Base-by-base conservation (phyloP, 1,284 basidiomycete species). In the Ustilago xerochloae region DNA sequence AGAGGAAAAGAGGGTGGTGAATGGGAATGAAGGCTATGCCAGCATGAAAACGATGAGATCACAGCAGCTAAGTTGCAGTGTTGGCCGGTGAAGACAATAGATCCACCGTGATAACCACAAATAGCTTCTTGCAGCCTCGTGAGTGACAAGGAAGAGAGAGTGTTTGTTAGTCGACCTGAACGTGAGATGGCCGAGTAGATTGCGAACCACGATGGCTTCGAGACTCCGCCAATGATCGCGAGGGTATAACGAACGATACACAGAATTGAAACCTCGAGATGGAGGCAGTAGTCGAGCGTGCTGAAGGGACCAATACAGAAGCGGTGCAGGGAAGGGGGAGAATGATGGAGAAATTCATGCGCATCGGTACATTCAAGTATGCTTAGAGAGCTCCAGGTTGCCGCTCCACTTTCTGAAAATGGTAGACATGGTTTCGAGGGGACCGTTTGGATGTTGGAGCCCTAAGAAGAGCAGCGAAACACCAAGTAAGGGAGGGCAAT, bases 11-110 rank as follows among this genome's bases (percentile, higher is more conserved):
- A 46, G 24, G 36, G 49, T 45, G 46, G 38, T 39, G 57, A n/a
- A 22, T 33, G 50, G 13, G 16, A 22, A 20, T 46, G 56, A 48
- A 39, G 63, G 63, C 57, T 60, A 66, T 66, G 63, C 35, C 39
- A 3, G 39, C 56, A 43, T 45, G 30, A 47, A 24, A 60, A 50
- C 52, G 39, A 60, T 52, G 63, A 60, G 56, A 65, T 60, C 63
- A 65, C 63, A 26, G 15, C 12, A 39, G n/a, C n/a, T n/a, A 8
- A 24, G 30, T 30, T 39, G 39, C 22, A 38, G 28, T 15, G 49
- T 38, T 36, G 36, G 35, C 20, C 49, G 35, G 35, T 18, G 9
- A 18, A 1, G 29, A 41, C 1, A 7, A 22, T 4, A 30, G 26
- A 46, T n/a, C n/a, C n/a, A n/a, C n/a, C n/a, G n/a, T n/a, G n/a